These are phyloP conservation scores for Lactarius tabidus DNA, from an alignment of 768 basidiomycete species.

Conservation along the genomic window DNA sequence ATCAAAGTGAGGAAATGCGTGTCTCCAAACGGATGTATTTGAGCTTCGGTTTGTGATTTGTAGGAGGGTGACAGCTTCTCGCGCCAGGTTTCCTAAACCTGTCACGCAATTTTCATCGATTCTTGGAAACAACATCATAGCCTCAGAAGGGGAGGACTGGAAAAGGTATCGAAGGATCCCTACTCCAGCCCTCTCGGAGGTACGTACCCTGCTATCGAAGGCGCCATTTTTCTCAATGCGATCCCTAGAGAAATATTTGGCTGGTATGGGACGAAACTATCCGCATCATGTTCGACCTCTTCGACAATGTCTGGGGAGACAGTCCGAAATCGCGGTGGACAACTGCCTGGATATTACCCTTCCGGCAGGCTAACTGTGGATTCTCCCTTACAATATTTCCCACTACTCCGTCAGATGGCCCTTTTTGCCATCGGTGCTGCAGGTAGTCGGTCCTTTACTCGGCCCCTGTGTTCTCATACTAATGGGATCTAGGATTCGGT, in stretches of 20 bases:
- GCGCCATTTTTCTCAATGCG: neutral
- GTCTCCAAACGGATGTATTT: neutral
- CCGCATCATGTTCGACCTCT: constrained; percentile 33
- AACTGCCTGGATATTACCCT: constrained; percentile 51
- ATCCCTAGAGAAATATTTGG: constrained; percentile 34
- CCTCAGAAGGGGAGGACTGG: constrained; percentile 61
- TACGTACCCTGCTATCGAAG: constrained; percentile 27
- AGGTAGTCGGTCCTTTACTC: constrained; percentile 24
- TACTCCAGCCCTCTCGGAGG: constrained; percentile 64
- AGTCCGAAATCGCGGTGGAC: constrained; percentile 38
- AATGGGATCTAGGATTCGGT: constrained; percentile 41
- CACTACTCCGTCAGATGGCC: constrained; percentile 39
- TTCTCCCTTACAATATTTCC: neutral
- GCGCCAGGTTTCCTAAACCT: constrained; percentile 57
- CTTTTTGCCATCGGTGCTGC: constrained; percentile 54
- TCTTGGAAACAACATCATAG: constrained; percentile 62
- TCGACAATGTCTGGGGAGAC: constrained; percentile 43
- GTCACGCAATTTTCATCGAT: constrained; percentile 42
- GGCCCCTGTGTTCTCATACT: neutral
- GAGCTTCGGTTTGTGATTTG: constrained; percentile 4
- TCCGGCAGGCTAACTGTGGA: constrained; percentile 37
- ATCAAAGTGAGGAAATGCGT: constrained; percentile 16
- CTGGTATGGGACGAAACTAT: constrained; percentile 40
- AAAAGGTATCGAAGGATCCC: constrained; percentile 59
- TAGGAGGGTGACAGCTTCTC: constrained; percentile 29